phyloP scores from a whole-genome alignment of 2,329 filamentous ascomycete genomes.

The Geosmithia putterillii region DNA sequence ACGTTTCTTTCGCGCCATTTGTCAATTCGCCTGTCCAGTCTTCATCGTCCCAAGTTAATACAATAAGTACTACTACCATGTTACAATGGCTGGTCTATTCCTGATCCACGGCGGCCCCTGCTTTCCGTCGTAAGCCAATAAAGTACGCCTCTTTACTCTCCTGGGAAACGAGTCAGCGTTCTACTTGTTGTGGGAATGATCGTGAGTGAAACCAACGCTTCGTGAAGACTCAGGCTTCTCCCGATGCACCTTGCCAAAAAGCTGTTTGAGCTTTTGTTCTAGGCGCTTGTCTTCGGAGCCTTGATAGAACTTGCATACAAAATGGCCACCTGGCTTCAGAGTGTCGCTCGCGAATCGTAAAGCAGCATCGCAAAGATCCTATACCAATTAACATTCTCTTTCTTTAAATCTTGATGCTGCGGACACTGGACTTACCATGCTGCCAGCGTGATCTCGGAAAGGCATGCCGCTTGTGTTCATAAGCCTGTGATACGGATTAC shows the following conservation, averaged over 20 bases:
- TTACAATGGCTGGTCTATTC: not conserved
- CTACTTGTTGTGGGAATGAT: no score
- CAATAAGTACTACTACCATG: not conserved
- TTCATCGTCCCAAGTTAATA: not conserved
- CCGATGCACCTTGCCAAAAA: constrained; percentile 71
- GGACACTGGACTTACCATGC: constrained; percentile 58
- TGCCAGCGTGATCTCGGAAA: constrained; percentile 82
- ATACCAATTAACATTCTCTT: not conserved
- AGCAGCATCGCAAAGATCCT: constrained; percentile 87
- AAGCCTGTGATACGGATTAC: constrained; percentile 94
- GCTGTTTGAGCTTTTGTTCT: constrained; percentile 58
- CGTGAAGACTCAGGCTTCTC: constrained; percentile 90
- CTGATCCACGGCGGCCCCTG: constrained; percentile 15
- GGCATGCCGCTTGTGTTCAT: constrained; percentile 92
- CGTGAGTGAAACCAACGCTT: constrained; percentile 44
- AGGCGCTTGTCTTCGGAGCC: constrained; percentile 74
- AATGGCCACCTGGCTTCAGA: constrained; percentile 70
- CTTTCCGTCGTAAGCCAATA: constrained; percentile 61
- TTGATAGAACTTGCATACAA: constrained; percentile 97
- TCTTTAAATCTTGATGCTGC: not conserved
- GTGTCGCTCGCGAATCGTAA: constrained; percentile 78
- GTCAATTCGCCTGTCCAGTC: not conserved
- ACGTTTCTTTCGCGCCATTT: not conserved
- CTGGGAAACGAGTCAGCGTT: constrained; percentile 7
- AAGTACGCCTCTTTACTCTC: constrained; percentile 68